Base-by-base conservation (phyloP, 345 rosid genomes). In the Acer campestre region DNA sequence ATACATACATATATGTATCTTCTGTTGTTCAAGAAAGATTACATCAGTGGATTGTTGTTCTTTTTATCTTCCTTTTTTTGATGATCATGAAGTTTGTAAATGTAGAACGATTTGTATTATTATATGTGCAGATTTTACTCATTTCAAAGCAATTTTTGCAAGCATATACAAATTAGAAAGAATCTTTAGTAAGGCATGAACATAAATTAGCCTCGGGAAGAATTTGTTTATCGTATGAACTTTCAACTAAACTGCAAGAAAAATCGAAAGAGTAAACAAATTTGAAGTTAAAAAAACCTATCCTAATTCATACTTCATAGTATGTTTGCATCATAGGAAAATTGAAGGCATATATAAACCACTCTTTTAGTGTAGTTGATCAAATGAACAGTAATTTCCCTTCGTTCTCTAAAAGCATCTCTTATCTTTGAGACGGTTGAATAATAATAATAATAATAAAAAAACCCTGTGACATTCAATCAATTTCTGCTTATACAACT, bases 341-440 rank as follows among this genome's bases (percentile, higher is more conserved):
- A 61, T 16, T 2, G 27, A 56, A 69, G 49, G 62, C 13, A 64
- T 65, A 40, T 74, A 68, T 85, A 59, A 75, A 92, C 99, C 98
- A 40, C 93, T 91, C 82, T 93, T 25, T 25, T 96, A 31, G 99
- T 94, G 82, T 93, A 96, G 86, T 96, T 96, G 83, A 96, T 96
- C 88, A 96, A 85, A 88, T 96, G 98, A 49, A 96, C 98, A 49
- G 99, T 96, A 77, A 96, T 90, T 83, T 91, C 99, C 84, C 81
- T 88, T 25, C 92, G 95, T 73, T 94, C 97, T 76, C 86, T 91
- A 49, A 96, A 89, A 16, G 98, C 99, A 82, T 92, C 97, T 87
- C 99, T 88, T 71, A 96, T 88, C 86, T 82, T 90, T 59, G 85
- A 81, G 83, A 96, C 97, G 31, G 94, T 92, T 48, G 87, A 78